Evolutionary conservation across 768 basidiomycete species (phyloP).

Genomic region (Tricholoma terreum): DNA sequence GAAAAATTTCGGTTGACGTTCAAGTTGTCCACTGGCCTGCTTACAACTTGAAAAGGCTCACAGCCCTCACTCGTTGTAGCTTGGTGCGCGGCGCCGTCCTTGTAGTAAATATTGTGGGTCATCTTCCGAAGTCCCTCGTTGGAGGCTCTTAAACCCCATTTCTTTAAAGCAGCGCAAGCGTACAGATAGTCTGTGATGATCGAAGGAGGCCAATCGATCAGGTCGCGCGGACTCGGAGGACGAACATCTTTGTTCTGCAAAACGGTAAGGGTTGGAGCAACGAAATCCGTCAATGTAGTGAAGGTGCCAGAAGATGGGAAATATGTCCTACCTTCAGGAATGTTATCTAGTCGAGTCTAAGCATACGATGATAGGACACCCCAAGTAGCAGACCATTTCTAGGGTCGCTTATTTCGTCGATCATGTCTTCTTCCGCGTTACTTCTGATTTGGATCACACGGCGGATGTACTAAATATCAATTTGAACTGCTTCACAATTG

Average conservation of each 20-base stretch:
- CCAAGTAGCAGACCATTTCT: background rate
- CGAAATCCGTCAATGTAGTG: background rate
- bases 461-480: background rate
- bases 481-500: background rate
- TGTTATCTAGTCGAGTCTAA: background rate
- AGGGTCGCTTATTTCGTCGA: background rate
- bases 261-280: background rate
- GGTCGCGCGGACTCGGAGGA: background rate
- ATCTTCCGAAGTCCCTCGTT: background rate
- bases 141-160: background rate
- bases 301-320: background rate
- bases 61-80: too few species aligned
- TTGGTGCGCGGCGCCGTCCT: background rate
- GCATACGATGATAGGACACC: background rate
- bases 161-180: background rate
- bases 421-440: background rate
- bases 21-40: too few species aligned
- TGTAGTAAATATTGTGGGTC: conserved; percentile 1
- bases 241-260: background rate
- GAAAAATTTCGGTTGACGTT: too few species aligned
- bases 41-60: too few species aligned
- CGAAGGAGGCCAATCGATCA: background rate
- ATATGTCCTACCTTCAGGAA: conserved; percentile 1
- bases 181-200: background rate
- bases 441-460: background rate